Conservation (phyloP, 176 grass and related monocot species). For the Cenchrus purpureus region DNA sequence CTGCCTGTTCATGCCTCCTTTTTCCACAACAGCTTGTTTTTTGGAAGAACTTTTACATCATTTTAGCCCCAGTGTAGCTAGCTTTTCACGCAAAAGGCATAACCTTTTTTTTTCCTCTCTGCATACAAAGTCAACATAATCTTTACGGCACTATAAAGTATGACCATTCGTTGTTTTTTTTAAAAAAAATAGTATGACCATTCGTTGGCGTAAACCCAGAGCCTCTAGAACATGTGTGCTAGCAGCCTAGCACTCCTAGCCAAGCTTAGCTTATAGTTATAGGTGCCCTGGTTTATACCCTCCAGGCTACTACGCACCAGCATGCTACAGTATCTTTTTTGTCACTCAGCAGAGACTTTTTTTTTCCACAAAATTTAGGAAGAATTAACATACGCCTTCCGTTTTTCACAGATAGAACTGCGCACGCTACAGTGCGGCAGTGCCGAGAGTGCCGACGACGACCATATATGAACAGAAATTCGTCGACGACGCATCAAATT, state of each 20-base stretch:
- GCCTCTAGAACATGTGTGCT: neutral
- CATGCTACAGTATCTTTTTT: neutral
- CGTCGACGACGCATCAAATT: neutral
- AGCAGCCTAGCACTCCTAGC: neutral
- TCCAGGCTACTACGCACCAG: neutral
- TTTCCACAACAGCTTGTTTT: neutral
- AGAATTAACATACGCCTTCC: neutral
- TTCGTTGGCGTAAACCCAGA: neutral
- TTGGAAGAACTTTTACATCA: neutral
- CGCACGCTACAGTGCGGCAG: neutral
- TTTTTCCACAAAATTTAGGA: neutral
- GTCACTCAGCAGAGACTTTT: neutral
- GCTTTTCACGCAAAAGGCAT: neutral
- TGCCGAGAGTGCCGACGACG: neutral
- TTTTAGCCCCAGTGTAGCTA: neutral
- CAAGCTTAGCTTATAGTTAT: neutral
- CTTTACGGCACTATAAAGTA: neutral
- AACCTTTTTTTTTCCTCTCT: neutral
- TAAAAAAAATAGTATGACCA: neutral
- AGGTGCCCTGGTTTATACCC: neutral
- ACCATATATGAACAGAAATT: too few species aligned
- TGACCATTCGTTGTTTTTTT: neutral
- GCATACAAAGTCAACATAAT: neutral
- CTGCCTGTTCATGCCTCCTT: too few species aligned
- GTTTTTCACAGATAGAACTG: neutral